Evolutionary conservation across 768 basidiomycete species (phyloP), one percentile per base, ranked within the genome.

Genomic region (Hypholoma fasciculare): DNA sequence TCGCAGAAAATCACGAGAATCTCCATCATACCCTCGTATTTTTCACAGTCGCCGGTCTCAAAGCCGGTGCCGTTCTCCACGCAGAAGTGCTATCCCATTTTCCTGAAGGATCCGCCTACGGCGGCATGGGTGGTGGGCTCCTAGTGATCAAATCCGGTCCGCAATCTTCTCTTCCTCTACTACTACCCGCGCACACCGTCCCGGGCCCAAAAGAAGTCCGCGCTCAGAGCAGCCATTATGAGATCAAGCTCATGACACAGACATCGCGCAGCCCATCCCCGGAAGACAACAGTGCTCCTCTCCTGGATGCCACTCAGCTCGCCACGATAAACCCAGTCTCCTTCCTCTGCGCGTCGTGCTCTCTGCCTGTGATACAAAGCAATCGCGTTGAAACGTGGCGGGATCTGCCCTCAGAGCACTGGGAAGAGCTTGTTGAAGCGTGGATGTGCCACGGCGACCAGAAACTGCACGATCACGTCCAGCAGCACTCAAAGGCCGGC

Each of bases 381-480:
- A 71, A 83, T 5, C 75, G 72, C 42, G 69, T 84, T 17, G 60
- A 58, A 23, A 75, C 72, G 46, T 98, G 91, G 71, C 84, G 87
- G 39, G 95, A 97, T 68, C 77, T 98, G 12, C 96, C 96, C 3
- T 95, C 92, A 4, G 96, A 98, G 68, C 90, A 98, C 65, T 98
- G 96, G 96, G 89, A 94, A 61, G 96, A 98, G 70, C 86, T 98
- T 14, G 85, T 98, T 17, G 96, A 98, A 61, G 90, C 95, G 7
- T 98, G 96, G 96, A 94, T 98, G 90, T 98, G 96, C 66, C 96
- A 98, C 71, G 72, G 86, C 8, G 94, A 97, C 66, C 94, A 96
- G 75, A 86, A 83, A 43, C 76, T 98, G 49, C 84, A 89, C 60
- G 86, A 87, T 36, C 83, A 86, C 13, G 81, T 93, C 3, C 73